phyloP scores from a whole-genome alignment of 306 rosid genomes.

The Castanospermum australe region DNA sequence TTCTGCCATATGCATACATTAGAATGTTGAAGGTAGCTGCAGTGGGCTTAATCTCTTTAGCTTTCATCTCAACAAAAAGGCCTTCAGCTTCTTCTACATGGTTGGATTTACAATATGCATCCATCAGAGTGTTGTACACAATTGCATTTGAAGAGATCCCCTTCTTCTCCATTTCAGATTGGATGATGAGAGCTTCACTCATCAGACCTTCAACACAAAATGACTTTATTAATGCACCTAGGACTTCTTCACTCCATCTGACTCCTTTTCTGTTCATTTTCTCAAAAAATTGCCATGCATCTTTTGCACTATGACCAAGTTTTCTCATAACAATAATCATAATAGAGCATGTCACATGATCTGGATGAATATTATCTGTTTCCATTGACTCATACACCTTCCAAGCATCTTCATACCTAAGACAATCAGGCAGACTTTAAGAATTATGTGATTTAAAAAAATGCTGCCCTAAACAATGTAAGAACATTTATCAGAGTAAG shows the following conservation, averaged over 20 bases:
- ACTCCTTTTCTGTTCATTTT: conserved; percentile 86
- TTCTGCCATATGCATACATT: conserved; percentile 76
- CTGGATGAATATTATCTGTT: conserved; percentile 58
- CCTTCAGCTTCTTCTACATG: conserved; percentile 91
- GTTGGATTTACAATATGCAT: conserved; percentile 65
- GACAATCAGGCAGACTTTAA: conserved; percentile 19
- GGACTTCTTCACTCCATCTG: conserved; percentile 73
- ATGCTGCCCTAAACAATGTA: not conserved
- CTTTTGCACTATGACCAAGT: conserved; percentile 76
- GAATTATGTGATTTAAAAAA: not conserved
- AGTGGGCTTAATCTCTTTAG: conserved; percentile 72
- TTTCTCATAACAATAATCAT: conserved; percentile 68
- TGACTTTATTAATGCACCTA: conserved; percentile 73
- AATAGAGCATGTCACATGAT: conserved; percentile 86
- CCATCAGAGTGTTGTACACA: conserved; percentile 79
- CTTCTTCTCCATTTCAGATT: conserved; percentile 71
- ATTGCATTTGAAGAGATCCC: conserved; percentile 64
- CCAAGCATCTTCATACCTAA: conserved; percentile 82
- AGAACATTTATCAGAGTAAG: not conserved
- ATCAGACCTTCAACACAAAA: conserved; percentile 82
- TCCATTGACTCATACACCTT: conserved; percentile 74
- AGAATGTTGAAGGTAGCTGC: conserved; percentile 67
- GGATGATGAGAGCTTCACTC: conserved; percentile 80
- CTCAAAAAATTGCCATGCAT: conserved; percentile 84
- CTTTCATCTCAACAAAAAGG: conserved; percentile 76